A percentile compares a stretch with the other conserved stretches of the same genome.
phyloP scores from a whole-genome alignment of 805 yeast species.

The Hanseniaspora occidentalis region DNA sequence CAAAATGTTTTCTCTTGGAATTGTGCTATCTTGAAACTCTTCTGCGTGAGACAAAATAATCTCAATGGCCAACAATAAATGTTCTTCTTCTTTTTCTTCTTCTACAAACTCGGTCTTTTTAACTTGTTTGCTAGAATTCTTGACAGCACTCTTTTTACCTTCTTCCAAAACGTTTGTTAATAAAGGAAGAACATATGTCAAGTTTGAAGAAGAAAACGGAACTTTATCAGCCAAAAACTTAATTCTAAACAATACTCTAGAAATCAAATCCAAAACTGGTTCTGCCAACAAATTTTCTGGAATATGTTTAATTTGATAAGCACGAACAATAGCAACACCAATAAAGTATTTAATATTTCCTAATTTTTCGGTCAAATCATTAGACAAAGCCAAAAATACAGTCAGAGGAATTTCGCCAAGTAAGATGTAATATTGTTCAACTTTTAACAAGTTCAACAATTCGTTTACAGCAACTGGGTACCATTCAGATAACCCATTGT shows the following conservation, averaged over 20 bases:
- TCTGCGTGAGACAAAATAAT: slow-evolving; percentile 59
- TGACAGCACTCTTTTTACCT: slow-evolving; percentile 46
- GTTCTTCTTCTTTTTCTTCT: slow-evolving; percentile 84
- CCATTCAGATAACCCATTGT: slow-evolving; percentile 62
- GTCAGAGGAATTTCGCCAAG: slow-evolving; percentile 33
- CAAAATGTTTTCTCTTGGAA: slow-evolving; percentile 60
- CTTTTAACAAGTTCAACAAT: slow-evolving; percentile 34
- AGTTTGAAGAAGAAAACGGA: slow-evolving; percentile 53
- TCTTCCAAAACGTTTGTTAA: slow-evolving; percentile 52
- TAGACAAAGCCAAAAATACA: slow-evolving; percentile 44
- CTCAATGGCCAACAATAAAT: slow-evolving; percentile 62
- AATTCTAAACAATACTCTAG: slow-evolving; percentile 62
- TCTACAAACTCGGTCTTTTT: slow-evolving; percentile 60
- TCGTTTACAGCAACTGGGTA: slow-evolving; percentile 48
- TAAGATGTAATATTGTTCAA: slow-evolving; percentile 23
- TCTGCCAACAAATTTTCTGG: slow-evolving; percentile 37
- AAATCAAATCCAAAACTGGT: slow-evolving; percentile 38
- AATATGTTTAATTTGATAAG: slow-evolving; percentile 33
- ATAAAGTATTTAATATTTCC: slow-evolving; percentile 38
- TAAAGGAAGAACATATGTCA: slow-evolving; percentile 68
- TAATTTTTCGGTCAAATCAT: slow-evolving; percentile 37
- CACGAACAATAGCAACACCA: slow-evolving; percentile 61
- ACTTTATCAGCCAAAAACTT: slow-evolving; percentile 64
- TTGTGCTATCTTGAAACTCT: slow-evolving; percentile 47
- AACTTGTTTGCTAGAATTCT: slow-evolving; percentile 35